Conservation (phyloP, 208 protist species). For the Trypanosomatidae sp. region DNA sequence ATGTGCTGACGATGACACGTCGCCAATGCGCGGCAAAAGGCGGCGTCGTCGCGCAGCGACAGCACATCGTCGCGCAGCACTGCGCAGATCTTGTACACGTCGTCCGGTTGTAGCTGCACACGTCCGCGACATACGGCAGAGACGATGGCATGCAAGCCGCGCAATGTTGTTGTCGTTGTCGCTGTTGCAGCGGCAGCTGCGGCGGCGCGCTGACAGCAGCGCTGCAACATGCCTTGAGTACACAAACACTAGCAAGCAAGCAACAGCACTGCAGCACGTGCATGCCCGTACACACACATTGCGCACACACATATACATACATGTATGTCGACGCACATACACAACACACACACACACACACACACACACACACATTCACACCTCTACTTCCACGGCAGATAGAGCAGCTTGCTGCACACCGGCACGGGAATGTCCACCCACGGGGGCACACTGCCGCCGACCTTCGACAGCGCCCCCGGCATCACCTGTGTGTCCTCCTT, state of each 20-base stretch:
- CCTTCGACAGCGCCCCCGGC: conserved; percentile 30
- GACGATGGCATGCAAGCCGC: no score
- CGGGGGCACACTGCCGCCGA: conserved; percentile 51
- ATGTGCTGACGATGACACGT: conserved; percentile 5
- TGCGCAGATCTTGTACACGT: conserved; percentile 12
- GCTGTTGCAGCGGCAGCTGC: no score
- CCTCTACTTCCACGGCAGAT: conserved; percentile 66
- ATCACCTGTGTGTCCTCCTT: conserved; percentile 32
- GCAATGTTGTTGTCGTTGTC: no score
- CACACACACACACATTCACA: background rate
- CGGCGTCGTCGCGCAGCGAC: conserved; percentile 7
- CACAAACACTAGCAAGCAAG: no score
- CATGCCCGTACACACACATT: background rate
- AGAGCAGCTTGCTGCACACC: conserved; percentile 59
- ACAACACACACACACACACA: background rate
- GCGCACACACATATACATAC: no score
- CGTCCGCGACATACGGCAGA: no score
- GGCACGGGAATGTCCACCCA: conserved; percentile 73
- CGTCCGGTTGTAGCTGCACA: no score
- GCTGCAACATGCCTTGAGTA: no score
- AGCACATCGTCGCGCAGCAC: conserved; percentile 17
- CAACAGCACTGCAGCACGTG: no score
- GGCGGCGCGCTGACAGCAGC: no score
- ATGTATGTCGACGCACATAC: no score
- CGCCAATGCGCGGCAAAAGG: conserved; percentile 15